Evolutionary conservation across 208 protist species (phyloP).

Genomic region (Endotrypanum monterogeii): DNA sequence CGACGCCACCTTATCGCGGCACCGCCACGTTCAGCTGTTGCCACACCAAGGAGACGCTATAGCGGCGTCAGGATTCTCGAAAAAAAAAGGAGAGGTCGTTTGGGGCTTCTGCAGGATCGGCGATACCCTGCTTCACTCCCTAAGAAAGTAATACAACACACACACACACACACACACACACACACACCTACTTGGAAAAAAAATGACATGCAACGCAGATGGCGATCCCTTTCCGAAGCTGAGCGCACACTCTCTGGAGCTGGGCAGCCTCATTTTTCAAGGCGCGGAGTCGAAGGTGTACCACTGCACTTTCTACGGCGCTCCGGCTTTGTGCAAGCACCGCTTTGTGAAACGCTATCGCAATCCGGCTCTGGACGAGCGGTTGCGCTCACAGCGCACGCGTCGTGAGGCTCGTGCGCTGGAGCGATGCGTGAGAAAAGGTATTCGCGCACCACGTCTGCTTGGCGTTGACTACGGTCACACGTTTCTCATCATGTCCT

Average conservation of each 20-base stretch:
- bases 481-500: slow-evolving; percentile 80
- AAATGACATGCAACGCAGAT: background rate
- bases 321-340: slow-evolving; percentile 68
- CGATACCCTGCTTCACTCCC: background rate
- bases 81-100: too few species aligned
- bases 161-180: too few species aligned
- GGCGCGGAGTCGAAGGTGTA: slow-evolving; percentile 86
- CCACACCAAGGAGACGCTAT: too few species aligned
- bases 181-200: background rate
- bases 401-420: slow-evolving; percentile 72
- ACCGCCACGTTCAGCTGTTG: too few species aligned
- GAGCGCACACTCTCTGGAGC: slow-evolving; percentile 12
- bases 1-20: too few species aligned
- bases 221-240: slow-evolving; percentile 10
- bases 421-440: slow-evolving; percentile 58
- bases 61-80: too few species aligned
- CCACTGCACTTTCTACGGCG: slow-evolving; percentile 61
- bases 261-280: slow-evolving; percentile 52
- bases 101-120: background rate
- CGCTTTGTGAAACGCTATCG: slow-evolving; percentile 82
- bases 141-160: background rate
- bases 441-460: slow-evolving; percentile 67
- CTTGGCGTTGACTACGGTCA: slow-evolving; percentile 54
- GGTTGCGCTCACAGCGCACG: slow-evolving; percentile 79
- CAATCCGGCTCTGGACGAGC: slow-evolving; percentile 68